A percentile compares a stretch with the other conserved stretches of the same genome.
Conservation (phyloP, 805 yeast genomes). For the Candida boidinii region DNA sequence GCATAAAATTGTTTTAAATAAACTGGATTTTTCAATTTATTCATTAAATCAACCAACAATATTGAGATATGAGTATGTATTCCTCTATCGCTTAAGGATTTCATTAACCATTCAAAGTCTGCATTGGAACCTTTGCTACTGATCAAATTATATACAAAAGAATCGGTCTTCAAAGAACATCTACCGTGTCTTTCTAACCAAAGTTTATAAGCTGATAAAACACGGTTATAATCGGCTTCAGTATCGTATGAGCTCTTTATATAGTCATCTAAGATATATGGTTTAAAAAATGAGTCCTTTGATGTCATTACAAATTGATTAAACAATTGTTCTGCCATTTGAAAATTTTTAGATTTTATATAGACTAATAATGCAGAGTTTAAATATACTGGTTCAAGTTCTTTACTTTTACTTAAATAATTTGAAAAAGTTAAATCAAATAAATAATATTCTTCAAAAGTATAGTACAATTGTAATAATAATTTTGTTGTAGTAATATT, state of each 20-base stretch:
- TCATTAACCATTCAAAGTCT: conserved; percentile 15
- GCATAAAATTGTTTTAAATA: conserved; percentile 8
- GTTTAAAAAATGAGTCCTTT: conserved; percentile 8
- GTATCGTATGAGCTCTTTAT: conserved; percentile 13
- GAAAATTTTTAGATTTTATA: conserved; percentile 16
- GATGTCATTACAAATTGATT: conserved; percentile 19
- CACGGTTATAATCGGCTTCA: conserved; percentile 13
- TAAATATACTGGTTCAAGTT: conserved; percentile 17
- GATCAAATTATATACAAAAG: conserved; percentile 13
- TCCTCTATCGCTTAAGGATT: conserved; percentile 7
- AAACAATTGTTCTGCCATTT: conserved; percentile 19
- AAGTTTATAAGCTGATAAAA: conserved; percentile 16
- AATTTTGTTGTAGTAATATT: conserved; percentile 8
- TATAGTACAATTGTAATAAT: background rate
- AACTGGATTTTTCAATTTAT: conserved; percentile 3
- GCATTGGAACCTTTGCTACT: conserved; percentile 11
- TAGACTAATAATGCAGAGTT: conserved; percentile 16
- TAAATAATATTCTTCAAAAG: background rate
- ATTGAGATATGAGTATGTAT: conserved; percentile 8
- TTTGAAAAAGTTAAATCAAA: background rate
- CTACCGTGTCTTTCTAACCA: conserved; percentile 15
- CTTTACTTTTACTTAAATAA: conserved; percentile 5
- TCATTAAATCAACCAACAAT: conserved; percentile 8
- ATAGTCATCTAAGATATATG: conserved; percentile 13
- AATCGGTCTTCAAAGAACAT: conserved; percentile 14